Conservation (phyloP, 2,329 filamentous ascomycete species). For the Ceratocystiopsis minuta region DNA sequence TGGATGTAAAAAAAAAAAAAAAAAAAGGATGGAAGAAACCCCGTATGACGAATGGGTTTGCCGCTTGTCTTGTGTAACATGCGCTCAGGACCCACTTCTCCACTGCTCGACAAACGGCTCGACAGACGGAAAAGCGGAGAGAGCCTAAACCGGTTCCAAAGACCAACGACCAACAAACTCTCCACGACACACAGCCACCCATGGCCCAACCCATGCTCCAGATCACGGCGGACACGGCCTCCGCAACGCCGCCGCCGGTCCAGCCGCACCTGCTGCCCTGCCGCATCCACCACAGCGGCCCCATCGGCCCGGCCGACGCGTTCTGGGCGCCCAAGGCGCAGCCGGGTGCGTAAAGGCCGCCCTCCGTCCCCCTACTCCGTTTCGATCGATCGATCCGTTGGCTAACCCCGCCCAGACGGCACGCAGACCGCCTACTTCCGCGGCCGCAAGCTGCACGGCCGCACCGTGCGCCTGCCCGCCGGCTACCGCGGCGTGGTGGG, state of each 20-base stretch:
- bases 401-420: slow-evolving; percentile 23
- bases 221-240: slow-evolving; percentile 15
- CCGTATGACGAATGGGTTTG: too few relatives aligned
- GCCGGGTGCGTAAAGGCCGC: too few relatives aligned
- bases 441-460: slow-evolving; percentile 61
- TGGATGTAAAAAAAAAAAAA: too few relatives aligned
- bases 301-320: slow-evolving; percentile 40
- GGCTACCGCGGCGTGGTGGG: slow-evolving; percentile 50
- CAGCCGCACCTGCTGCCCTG: slow-evolving; percentile 64
- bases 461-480: slow-evolving; percentile 46
- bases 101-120: too few relatives aligned
- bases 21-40: too few relatives aligned
- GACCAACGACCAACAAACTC: too few relatives aligned
- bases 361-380: too few relatives aligned
- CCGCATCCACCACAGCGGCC: slow-evolving; percentile 60
- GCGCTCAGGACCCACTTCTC: too few relatives aligned
- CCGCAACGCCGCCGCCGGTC: slow-evolving; percentile 17
- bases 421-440: slow-evolving; percentile 50
- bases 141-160: too few relatives aligned
- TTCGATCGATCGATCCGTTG: too few relatives aligned
- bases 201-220: slow-evolving; percentile 27
- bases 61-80: too few relatives aligned
- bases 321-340: slow-evolving; percentile 47
- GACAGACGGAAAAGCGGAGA: too few relatives aligned
- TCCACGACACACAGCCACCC: not conserved